These are phyloP conservation scores for Myxozyma monticola DNA, from an alignment of 805 yeast species.

Conservation along the genomic window DNA sequence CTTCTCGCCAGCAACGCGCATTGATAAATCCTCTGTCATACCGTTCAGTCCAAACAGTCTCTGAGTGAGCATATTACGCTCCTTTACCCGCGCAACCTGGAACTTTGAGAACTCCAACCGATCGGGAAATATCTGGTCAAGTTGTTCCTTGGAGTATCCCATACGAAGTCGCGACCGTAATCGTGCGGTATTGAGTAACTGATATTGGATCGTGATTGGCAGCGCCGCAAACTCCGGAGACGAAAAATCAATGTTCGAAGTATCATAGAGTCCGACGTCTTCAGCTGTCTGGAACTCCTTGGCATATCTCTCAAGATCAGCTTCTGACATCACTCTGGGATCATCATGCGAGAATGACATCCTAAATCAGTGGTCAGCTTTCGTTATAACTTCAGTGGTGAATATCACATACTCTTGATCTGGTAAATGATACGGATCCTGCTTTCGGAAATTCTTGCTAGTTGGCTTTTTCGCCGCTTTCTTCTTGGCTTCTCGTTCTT, in stretches of 20 bases:
- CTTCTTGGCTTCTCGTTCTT: slow-evolving; percentile 17
- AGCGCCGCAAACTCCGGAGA: slow-evolving; percentile 72
- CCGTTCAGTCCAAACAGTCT: slow-evolving; percentile 81
- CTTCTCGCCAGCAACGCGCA: slow-evolving; percentile 80
- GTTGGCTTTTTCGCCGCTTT: slow-evolving; percentile 20
- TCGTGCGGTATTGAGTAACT: slow-evolving; percentile 78
- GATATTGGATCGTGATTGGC: slow-evolving; percentile 86
- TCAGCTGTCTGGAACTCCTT: slow-evolving; percentile 59
- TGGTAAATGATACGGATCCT: slow-evolving; percentile 88
- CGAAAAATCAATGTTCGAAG: slow-evolving; percentile 68
- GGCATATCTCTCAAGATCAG: slow-evolving; percentile 64
- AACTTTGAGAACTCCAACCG: slow-evolving; percentile 88
- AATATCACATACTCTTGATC: slow-evolving; percentile 55
- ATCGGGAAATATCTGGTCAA: slow-evolving; percentile 76
- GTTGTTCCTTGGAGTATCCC: slow-evolving; percentile 92
- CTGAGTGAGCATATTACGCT: slow-evolving; percentile 88
- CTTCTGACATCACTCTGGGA: slow-evolving; percentile 69
- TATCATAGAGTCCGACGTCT: slow-evolving; percentile 42
- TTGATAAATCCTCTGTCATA: slow-evolving; percentile 53
- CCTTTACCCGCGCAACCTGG: slow-evolving; percentile 89
- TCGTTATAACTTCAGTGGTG: slow-evolving; percentile 33
- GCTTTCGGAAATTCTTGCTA: slow-evolving; percentile 45
- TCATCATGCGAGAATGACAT: slow-evolving; percentile 49
- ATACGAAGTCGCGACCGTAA: slow-evolving; percentile 84
- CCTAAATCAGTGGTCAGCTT: too few species aligned